These are phyloP conservation scores for Dryas drummondii DNA, from an alignment of 306 rosid species.

Conservation along the genomic window DNA sequence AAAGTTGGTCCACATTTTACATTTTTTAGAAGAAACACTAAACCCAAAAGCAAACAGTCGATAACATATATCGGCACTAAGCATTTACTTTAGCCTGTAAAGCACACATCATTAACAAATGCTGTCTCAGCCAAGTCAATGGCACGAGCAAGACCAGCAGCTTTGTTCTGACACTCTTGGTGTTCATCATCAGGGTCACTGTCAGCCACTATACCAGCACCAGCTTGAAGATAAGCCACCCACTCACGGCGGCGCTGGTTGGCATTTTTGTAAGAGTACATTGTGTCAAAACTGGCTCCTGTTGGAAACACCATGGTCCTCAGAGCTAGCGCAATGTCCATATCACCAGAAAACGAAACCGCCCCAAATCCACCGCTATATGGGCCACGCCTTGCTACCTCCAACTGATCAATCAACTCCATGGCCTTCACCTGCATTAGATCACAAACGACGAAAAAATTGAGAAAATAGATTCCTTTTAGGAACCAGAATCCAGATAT, in stretches of 20 bases:
- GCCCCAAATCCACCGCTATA: constrained; percentile 82
- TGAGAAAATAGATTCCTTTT: neutral
- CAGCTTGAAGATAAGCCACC: constrained; percentile 85
- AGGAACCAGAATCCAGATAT: neutral
- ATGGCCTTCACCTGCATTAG: constrained; percentile 76
- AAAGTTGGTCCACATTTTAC: neutral
- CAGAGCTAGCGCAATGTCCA: constrained; percentile 82
- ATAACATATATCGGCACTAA: neutral
- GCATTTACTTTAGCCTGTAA: neutral
- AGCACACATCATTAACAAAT: constrained; percentile 37
- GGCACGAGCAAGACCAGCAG: constrained; percentile 84
- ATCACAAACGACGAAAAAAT: neutral
- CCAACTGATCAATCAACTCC: constrained; percentile 76
- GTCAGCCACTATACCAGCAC: constrained; percentile 89
- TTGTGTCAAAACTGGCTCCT: constrained; percentile 57
- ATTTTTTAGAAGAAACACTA: neutral
- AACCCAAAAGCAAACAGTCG: neutral
- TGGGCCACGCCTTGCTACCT: constrained; percentile 68
- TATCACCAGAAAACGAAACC: constrained; percentile 56
- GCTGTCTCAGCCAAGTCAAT: constrained; percentile 79
- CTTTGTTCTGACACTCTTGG: constrained; percentile 87
- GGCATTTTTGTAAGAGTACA: constrained; percentile 60
- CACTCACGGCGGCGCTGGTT: constrained; percentile 60
- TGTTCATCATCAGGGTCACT: constrained; percentile 70
- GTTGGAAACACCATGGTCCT: constrained; percentile 74